These are phyloP conservation scores for Trichosanthes cucumerina DNA, from an alignment of 306 rosid species.

Conservation along the genomic window DNA sequence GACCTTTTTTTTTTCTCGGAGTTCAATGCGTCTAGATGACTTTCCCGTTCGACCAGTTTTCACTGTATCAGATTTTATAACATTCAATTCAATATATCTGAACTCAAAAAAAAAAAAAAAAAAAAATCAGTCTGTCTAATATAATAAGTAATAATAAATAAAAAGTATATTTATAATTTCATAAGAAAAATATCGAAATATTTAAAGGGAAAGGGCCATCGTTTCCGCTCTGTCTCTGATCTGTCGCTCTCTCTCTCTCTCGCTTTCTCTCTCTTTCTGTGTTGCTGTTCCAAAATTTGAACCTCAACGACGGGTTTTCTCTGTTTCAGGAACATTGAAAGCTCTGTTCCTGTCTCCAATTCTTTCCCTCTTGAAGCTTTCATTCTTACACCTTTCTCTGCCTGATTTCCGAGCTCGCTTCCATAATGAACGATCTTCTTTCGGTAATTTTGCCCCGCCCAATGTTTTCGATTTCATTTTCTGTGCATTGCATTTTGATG, in stretches of 20 bases:
- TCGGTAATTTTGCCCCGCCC: constrained; percentile 32
- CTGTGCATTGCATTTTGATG: not conserved
- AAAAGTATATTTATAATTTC: not conserved
- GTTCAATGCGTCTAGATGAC: no score
- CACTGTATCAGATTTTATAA: no score
- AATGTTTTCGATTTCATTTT: not conserved
- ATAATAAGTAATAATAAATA: no score
- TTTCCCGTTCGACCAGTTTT: no score
- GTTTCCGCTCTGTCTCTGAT: constrained; percentile 21
- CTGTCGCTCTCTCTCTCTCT: constrained; percentile 1
- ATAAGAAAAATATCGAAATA: not conserved
- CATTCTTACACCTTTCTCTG: not conserved
- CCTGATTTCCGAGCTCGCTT: constrained; percentile 19
- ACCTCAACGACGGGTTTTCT: constrained; percentile 38
- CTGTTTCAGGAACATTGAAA: constrained; percentile 33
- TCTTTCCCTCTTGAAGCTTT: not conserved
- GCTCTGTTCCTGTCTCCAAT: not conserved
- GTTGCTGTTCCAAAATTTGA: not conserved
- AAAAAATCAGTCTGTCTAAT: no score
- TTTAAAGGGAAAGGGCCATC: not conserved
- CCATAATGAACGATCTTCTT: constrained; percentile 83
- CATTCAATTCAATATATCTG: no score
- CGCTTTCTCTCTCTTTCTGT: not conserved
- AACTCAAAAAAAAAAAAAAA: no score
- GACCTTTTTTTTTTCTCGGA: no score